Conservation (phyloP, 75 land plant genomes). For the Pinus taeda region DNA sequence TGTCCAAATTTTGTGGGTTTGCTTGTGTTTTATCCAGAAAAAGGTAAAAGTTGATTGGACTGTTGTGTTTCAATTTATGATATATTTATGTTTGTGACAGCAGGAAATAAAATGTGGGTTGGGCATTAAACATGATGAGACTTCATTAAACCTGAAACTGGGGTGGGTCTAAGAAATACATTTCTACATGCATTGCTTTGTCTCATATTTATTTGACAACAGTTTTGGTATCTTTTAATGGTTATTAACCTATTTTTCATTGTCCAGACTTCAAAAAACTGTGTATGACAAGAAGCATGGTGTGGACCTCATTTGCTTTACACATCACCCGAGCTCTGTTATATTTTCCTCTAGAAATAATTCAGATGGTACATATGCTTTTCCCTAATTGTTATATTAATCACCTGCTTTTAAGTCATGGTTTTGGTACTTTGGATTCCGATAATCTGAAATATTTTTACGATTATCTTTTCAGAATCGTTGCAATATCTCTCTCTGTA, state of each 20-base stretch:
- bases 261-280: constrained; percentile 71
- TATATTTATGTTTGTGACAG: no score
- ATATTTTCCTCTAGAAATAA: constrained; percentile 85
- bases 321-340: constrained; percentile 91
- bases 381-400: not conserved
- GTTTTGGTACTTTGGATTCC: not conserved
- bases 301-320: constrained; percentile 88
- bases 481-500: constrained; percentile 91
- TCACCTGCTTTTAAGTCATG: not conserved
- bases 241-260: not conserved
- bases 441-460: constrained; percentile 12
- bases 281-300: constrained; percentile 93
- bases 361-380: constrained; percentile 31
- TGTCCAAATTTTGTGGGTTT: no score
- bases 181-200: not conserved
- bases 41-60: no score
- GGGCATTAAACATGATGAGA: no score
- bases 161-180: no score
- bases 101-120: no score
- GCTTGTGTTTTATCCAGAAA: no score
- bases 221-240: not conserved
- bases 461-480: constrained; percentile 46
- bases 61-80: no score
- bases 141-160: no score
- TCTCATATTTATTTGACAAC: not conserved